These are phyloP conservation scores for Ceriops zippeliana DNA, from an alignment of 345 rosid genomes.

Conservation along the genomic window DNA sequence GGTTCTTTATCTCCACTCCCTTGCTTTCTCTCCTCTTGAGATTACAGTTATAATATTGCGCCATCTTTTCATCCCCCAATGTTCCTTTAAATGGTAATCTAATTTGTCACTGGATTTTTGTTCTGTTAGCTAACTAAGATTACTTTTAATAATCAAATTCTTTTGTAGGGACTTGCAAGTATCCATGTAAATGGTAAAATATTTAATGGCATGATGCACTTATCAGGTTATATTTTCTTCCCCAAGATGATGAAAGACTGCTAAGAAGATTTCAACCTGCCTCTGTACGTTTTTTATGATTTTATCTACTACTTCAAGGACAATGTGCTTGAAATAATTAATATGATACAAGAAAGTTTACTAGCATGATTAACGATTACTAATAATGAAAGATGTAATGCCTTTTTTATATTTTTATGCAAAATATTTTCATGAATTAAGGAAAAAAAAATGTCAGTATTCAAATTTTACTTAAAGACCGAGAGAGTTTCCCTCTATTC, in stretches of 20 bases:
- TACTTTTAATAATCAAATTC: constrained; percentile 25
- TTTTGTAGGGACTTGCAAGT: constrained; percentile 31
- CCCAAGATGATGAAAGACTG: constrained; percentile 47
- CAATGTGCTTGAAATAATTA: neutral
- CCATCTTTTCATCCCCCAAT: constrained; percentile 33
- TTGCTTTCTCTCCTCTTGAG: constrained; percentile 15
- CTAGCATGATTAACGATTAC: neutral
- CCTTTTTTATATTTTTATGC: too few species aligned
- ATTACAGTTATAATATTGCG: constrained; percentile 23
- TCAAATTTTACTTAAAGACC: constrained; percentile 22
- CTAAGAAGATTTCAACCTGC: constrained; percentile 41
- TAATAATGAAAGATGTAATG: neutral
- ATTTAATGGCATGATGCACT: constrained; percentile 30
- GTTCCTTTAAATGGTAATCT: constrained; percentile 17
- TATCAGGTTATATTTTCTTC: constrained; percentile 1
- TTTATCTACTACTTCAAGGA: neutral
- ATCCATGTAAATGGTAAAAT: constrained; percentile 20
- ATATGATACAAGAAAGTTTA: neutral
- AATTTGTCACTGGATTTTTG: constrained; percentile 20
- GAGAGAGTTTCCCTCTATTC: constrained; percentile 16
- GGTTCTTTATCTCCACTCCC: constrained; percentile 26
- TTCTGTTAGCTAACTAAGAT: constrained; percentile 15
- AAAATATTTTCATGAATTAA: neutral
- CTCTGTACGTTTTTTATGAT: constrained; percentile 6
- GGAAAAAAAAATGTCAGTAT: neutral